Base-by-base conservation (phyloP, 345 rosid genomes). In the Populus pruinosa region DNA sequence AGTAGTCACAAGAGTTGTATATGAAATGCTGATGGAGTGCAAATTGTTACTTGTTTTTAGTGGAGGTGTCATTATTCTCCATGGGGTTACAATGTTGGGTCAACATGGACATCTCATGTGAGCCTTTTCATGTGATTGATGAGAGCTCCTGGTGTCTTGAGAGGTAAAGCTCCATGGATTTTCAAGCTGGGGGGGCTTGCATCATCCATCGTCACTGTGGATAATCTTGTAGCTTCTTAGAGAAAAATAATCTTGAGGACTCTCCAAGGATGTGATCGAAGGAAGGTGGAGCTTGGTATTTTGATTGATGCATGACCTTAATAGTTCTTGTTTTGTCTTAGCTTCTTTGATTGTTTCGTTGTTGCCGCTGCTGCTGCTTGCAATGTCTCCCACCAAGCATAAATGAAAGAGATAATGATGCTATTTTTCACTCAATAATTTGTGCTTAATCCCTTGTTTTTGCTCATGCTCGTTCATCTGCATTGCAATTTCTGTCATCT, bases 31-130 rank as follows among this genome's bases (percentile, higher is more conserved):
- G 44, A 8, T 12, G 8, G 41, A 0, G 6, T 70, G 79, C 84
- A 80, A 80, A 73, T 80, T 80, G 79, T 31, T 59, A 27, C 35
- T 41, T 85, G 78, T 76, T 43, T 62, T 49, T 75, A 49, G 84
- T 78, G 79, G 82, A 72, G 8, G 18, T 76, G 70, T 70, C 68
- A 78, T 70, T 62, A 74, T 82, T 74, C 73, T 78, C 16, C 7
- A 38, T 68, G 79, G 67, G 74, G 64, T 41, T 21, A 49, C 68
- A 38, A 38, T 76, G 67, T 68, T 79, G 77, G 39, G 68, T 71
- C 69, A 71, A 76, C 61, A 61, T 79, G 76, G 59, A 67, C 81
- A 65, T 82, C 73, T 77, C 83, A 71, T 65, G 69, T 74, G 78
- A 74, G n/a, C 75, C 74, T 80, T 76, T 79, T 27, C 1, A 31